phyloP scores from a whole-genome alignment of 2,329 filamentous ascomycete genomes.

The Trichoderma brevicompactum region DNA sequence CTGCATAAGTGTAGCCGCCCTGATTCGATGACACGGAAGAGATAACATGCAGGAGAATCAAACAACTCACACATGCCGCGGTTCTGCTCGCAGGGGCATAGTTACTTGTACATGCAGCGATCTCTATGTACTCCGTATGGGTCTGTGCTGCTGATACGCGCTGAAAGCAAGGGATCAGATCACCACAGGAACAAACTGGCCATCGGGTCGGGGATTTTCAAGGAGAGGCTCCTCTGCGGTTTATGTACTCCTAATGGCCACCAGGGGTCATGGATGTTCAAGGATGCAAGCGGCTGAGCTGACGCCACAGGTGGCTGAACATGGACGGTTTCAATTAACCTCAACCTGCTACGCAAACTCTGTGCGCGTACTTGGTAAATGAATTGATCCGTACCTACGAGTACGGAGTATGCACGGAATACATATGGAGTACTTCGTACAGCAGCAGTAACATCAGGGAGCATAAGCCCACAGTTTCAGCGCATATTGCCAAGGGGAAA shows the following conservation, averaged over 20 bases:
- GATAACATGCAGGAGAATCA: slow-evolving; percentile 30
- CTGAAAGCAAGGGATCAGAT: slow-evolving; percentile 22
- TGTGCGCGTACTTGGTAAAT: slow-evolving; percentile 19
- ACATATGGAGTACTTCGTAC: neutral
- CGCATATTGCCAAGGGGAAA: neutral
- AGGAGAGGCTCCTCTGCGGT: slow-evolving; percentile 14
- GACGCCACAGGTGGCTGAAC: slow-evolving; percentile 20
- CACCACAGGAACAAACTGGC: slow-evolving; percentile 15
- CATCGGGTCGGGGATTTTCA: slow-evolving; percentile 19
- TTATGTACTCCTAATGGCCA: slow-evolving; percentile 26
- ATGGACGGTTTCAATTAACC: neutral
- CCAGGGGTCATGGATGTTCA: slow-evolving; percentile 28
- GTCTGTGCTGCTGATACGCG: slow-evolving; percentile 20
- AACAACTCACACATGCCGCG: slow-evolving; percentile 44
- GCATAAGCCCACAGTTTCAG: neutral
- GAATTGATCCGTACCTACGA: too few species aligned
- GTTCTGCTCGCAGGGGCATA: slow-evolving; percentile 37
- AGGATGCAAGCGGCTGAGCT: slow-evolving; percentile 29
- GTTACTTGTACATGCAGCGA: slow-evolving; percentile 18
- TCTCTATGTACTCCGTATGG: neutral
- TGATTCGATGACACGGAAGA: slow-evolving; percentile 39
- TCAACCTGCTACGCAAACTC: slow-evolving; percentile 22
- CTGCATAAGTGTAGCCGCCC: slow-evolving; percentile 28
- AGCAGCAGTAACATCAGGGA: neutral
- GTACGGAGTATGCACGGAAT: too few species aligned